phyloP scores from a whole-genome alignment of 805 yeast genomes.

The Kodamaea sagamina region DNA sequence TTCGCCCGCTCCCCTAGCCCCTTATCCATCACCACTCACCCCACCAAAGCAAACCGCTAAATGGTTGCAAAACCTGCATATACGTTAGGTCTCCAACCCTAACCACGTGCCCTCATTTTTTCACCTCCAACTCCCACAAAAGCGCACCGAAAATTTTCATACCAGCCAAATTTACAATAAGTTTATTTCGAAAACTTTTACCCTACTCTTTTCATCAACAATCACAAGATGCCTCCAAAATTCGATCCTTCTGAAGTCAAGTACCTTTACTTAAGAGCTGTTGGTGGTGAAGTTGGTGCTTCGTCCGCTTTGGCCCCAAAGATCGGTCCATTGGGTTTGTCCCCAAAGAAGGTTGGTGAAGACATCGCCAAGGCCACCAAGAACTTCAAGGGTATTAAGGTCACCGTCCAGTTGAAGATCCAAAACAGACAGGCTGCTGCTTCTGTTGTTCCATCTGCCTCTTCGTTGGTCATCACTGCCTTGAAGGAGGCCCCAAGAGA shows the following conservation, averaged over 20 bases:
- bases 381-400: constrained; percentile 98
- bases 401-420: constrained; percentile 96
- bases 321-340: constrained; percentile 99
- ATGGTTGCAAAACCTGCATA: too few relatives aligned
- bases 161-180: neutral
- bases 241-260: constrained; percentile 98
- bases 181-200: neutral
- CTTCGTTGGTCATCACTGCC: constrained; percentile 98
- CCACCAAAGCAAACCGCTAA: too few relatives aligned
- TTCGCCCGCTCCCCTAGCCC: too few relatives aligned
- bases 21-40: too few relatives aligned
- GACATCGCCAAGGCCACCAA: constrained; percentile 99
- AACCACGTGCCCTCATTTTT: constrained; percentile 5
- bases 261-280: constrained; percentile 98
- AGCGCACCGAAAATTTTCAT: constrained; percentile 10
- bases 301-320: constrained; percentile 99
- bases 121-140: constrained; percentile 4
- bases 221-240: constrained; percentile 85
- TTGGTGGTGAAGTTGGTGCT: constrained; percentile 99
- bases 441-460: constrained; percentile 99
- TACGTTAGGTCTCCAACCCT: constrained; percentile 25
- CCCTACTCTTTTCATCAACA: constrained; percentile 10
- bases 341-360: constrained; percentile 99
- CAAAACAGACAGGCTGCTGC: constrained; percentile 99
- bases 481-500: constrained; percentile 99